Evolutionary conservation across 2,329 filamentous ascomycete species (phyloP).

Genomic region (Penicillium oxalicum): DNA sequence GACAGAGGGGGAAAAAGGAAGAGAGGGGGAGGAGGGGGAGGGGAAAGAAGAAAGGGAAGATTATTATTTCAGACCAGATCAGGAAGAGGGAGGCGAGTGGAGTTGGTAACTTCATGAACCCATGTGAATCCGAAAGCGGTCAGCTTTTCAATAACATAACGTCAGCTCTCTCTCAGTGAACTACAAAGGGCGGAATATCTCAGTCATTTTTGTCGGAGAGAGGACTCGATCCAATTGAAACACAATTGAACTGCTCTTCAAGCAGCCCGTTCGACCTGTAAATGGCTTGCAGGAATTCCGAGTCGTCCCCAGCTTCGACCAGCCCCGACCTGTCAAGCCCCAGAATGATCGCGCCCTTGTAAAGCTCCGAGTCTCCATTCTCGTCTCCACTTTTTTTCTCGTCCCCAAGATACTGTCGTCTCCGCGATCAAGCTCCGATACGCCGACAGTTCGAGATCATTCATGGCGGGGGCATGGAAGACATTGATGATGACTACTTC

Average conservation of each 20-base stretch:
- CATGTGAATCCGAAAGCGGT: constrained; percentile 32
- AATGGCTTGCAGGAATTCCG: neutral
- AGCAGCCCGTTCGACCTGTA: neutral
- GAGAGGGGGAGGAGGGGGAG: constrained; percentile 12
- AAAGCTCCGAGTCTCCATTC: neutral
- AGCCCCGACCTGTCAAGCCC: neutral
- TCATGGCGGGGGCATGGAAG: constrained; percentile 44
- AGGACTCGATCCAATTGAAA: neutral
- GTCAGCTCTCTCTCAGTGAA: neutral
- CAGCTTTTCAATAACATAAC: constrained; percentile 8
- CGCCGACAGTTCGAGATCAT: constrained; percentile 9
- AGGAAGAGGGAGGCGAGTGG: constrained; percentile 17
- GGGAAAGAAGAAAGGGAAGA: constrained; percentile 2
- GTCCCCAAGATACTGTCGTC: neutral
- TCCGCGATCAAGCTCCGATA: neutral
- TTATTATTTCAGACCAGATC: constrained; percentile 8
- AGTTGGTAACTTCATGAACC: constrained; percentile 23
- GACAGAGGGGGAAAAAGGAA: neutral
- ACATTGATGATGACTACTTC: constrained; percentile 44
- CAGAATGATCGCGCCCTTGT: constrained; percentile 4
- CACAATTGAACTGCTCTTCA: constrained; percentile 1
- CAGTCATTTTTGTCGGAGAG: neutral
- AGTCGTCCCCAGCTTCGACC: neutral
- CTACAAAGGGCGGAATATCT: neutral
- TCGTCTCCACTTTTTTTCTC: constrained; percentile 3